Evolutionary conservation across 768 basidiomycete species (phyloP), one percentile per base, ranked within the genome.

Genomic region (Lyophyllum atratum): DNA sequence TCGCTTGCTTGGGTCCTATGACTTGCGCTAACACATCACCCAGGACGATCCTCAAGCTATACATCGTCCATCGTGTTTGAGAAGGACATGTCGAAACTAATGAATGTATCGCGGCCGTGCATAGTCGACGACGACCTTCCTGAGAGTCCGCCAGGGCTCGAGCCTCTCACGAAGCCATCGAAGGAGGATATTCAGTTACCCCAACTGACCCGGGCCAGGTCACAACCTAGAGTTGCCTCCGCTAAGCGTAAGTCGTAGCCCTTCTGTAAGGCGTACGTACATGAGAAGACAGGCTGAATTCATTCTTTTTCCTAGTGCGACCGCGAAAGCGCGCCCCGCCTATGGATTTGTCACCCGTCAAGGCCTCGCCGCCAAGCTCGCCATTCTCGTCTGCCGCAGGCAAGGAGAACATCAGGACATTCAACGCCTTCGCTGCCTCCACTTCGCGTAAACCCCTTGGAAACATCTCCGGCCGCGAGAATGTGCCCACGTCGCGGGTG

Each of bases 1-100:
- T 71, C 29, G 14, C 37, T 49, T 49, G 34, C 15, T 22, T 48
- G 14, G 28, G 14, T 3, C 24, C 3, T 22, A 9, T 28, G 9
- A n/a, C 33, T 15, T 15, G 28, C 15, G 22, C 55, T 65, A 28
- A 66, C 55, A 3, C 4, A 28, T 12, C 26, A 15, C 40, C 21
- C 54, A 83, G 82, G 72, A 59, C 79, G 80, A 29, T 79, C 81
- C 3, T 67, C 81, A 11, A 83, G 81, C 59, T 77, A 76, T 56
- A 73, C 74, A 19, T 77, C 75, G 14, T 78, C 80, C 11, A 63
- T 81, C 25, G 74, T 78, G 21, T 81, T 83, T 59, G 80, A 83
- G 65, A 81, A 78, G 62, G 81, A 83, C 59, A 53, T 75, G 53
- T 68, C 76, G 44, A 77, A 74, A 59, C 65, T 81, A 33, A 59